A percentile compares a stretch with the other conserved stretches of the same genome.
phyloP scores from a whole-genome alignment of 75 land plant genomes.

The Pseudotsuga menziesii region DNA sequence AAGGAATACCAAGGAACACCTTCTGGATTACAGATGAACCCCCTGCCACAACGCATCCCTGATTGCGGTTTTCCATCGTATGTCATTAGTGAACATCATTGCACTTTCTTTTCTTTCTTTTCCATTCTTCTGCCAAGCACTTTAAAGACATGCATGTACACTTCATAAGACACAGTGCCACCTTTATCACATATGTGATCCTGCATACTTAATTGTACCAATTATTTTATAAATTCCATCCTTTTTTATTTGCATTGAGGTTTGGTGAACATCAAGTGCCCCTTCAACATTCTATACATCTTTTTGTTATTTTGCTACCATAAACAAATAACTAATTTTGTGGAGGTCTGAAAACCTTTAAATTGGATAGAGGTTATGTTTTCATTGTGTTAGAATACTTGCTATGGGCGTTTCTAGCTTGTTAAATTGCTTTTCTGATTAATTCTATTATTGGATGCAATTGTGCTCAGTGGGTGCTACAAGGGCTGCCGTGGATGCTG shows the following conservation, averaged over 20 bases:
- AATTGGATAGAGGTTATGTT: not conserved
- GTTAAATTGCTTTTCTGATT: not conserved
- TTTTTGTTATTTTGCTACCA: not conserved
- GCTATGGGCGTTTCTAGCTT: not conserved
- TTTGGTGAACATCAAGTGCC: not conserved
- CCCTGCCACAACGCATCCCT: too few species aligned
- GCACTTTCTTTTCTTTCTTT: not conserved
- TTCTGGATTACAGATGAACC: too few species aligned
- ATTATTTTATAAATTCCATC: not conserved
- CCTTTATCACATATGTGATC: not conserved
- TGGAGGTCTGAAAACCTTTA: not conserved
- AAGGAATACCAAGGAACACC: too few species aligned
- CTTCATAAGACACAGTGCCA: not conserved
- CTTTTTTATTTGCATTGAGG: not conserved
- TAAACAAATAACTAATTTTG: not conserved
- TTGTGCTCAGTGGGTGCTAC: conserved; percentile 81
- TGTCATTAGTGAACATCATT: not conserved
- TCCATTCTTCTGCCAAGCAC: too few species aligned
- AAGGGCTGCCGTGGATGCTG: conserved; percentile 99
- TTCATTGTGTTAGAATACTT: not conserved
- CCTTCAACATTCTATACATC: not conserved
- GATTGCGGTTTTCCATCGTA: too few species aligned
- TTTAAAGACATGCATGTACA: too few species aligned
- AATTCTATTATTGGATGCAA: not conserved
- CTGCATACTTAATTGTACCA: not conserved